A percentile compares a stretch with the other conserved stretches of the same genome.
These are phyloP conservation scores for Entomophthora muscae DNA, from an alignment of 371 early-diverging fungal species.

Conservation along the genomic window DNA sequence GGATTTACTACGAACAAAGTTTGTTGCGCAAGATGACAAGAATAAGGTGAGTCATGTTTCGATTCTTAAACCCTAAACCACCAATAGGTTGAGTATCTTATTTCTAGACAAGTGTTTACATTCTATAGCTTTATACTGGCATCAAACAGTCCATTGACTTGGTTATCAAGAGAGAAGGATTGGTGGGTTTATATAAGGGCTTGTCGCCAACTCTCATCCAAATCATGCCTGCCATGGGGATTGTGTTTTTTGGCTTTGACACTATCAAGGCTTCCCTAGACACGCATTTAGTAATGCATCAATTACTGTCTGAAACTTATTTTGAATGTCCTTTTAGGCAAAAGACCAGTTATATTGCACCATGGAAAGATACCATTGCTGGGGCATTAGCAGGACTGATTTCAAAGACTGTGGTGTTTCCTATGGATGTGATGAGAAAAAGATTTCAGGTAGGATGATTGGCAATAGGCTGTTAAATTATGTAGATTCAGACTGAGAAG, in stretches of 20 bases:
- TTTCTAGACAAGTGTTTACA: constrained; percentile 13
- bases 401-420: constrained; percentile 73
- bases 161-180: constrained; percentile 52
- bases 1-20: constrained; percentile 82
- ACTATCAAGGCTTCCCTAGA: constrained; percentile 23
- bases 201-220: constrained; percentile 62
- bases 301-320: constrained; percentile 15
- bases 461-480: constrained; percentile 11
- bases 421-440: constrained; percentile 73
- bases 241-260: constrained; percentile 60
- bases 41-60: constrained; percentile 17
- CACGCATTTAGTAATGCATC: constrained; percentile 11
- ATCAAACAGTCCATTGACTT: constrained; percentile 34
- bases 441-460: constrained; percentile 32
- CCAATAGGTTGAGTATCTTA: background rate
- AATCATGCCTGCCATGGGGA: constrained; percentile 88
- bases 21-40: constrained; percentile 55
- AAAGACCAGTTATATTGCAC: background rate
- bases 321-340: background rate
- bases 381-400: constrained; percentile 41
- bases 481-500: constrained; percentile 8
- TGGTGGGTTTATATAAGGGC: constrained; percentile 74
- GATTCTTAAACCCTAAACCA: background rate
- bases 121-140: constrained; percentile 24
- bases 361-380: background rate